Base-by-base conservation (phyloP, 345 rosid genomes). In the Murraya koenigii region DNA sequence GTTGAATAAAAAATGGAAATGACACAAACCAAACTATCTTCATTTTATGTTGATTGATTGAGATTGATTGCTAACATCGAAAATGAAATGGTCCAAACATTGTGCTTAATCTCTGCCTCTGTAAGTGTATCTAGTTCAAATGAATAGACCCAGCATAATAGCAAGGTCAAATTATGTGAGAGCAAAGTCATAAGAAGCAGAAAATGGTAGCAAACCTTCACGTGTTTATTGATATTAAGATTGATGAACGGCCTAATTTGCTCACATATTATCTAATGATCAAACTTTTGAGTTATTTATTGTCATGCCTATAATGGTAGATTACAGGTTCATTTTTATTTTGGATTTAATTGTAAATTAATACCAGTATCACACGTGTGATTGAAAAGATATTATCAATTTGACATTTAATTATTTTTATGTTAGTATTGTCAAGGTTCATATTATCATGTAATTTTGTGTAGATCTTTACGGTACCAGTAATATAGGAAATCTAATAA, bases 21-120 rank as follows among this genome's bases (percentile, higher is more conserved):
- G 82, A 75, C 71, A 13, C 13, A 52, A 75, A 38, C 82, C 71
- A 69, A 69, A 75, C 78, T 23, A 41, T 67, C 7, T 44, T 30
- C 32, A 3, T 20, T 68, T 69, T 33, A 47, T 47, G 23, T 60
- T 69, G 66, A 67, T 28, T 67, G 69, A 67, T 13, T 49, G 38
- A 52, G 82, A 77, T 80, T 7, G 69, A 52, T 64, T 49, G 63
- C 78, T 49, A 75, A 64, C 65, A 25, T 49, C 69, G 78, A 80
- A 49, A 75, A 75, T 23, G 76, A 71, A 75, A 69, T 38, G 60
- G 44, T 69, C 76, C 60, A 3, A 38, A 75, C 44, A 52, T 60
- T 13, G 52, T 30, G 55, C 33, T 47, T 6, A 25, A 4, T 30
- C 3, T 0, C 71, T 23, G 33, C 71, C 71, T 52, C 19, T 52